phyloP scores from a whole-genome alignment of 1,284 basidiomycete species.

The Moniliella sp. region DNA sequence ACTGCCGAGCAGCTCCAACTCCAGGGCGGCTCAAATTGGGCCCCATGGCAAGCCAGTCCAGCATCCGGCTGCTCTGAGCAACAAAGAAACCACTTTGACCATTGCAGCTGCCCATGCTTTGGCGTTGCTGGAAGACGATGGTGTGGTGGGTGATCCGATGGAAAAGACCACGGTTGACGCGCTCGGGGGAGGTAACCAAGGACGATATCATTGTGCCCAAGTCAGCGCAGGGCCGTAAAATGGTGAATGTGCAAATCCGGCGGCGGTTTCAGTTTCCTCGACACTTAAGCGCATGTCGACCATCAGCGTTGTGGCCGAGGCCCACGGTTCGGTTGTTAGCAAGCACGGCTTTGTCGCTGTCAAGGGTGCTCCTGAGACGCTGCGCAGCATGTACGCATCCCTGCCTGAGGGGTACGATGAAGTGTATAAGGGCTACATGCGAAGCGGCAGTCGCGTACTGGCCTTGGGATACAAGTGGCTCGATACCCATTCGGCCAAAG shows the following conservation, averaged over 20 bases:
- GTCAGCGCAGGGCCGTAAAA: conserved; percentile 29
- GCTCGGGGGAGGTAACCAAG: conserved; percentile 62
- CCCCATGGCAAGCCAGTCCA: conserved; percentile 46
- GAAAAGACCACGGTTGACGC: conserved; percentile 87
- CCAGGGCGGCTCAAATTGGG: conserved; percentile 36
- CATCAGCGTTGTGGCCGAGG: conserved; percentile 14
- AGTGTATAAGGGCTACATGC: conserved; percentile 31
- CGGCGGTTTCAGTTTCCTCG: conserved; percentile 32
- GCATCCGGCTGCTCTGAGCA: conserved; percentile 53
- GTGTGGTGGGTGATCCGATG: conserved; percentile 93
- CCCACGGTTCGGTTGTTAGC: conserved; percentile 17
- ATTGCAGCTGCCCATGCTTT: conserved; percentile 86
- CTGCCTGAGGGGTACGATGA: conserved; percentile 29
- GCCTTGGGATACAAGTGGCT: conserved; percentile 29
- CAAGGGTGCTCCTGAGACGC: conserved; percentile 31
- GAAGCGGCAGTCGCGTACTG: conserved; percentile 27
- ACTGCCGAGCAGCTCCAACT: conserved; percentile 31
- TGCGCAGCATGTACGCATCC: conserved; percentile 20
- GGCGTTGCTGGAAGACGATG: conserved; percentile 61
- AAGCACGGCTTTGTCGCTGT: conserved; percentile 18
- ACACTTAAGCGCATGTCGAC: conserved; percentile 32
- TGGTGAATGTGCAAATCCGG: conserved; percentile 21
- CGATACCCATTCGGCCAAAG: conserved; percentile 4
- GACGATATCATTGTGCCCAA: conserved; percentile 42
- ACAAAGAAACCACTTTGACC: conserved; percentile 58